Evolutionary conservation across 179 eudicot species (phyloP), one percentile per base, ranked within the genome.

Genomic region (Beta corolliflora): DNA sequence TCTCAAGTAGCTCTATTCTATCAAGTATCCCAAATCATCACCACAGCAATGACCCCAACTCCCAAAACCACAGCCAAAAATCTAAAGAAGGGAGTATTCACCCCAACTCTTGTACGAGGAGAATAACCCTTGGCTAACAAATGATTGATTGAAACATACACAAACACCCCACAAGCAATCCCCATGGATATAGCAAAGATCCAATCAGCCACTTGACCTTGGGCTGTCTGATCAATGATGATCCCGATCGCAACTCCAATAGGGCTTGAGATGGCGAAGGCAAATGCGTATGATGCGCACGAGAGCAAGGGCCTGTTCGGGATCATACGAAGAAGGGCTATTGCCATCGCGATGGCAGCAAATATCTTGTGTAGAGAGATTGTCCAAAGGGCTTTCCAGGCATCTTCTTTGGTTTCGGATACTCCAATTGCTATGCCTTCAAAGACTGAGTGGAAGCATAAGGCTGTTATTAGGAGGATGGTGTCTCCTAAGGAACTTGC

Each of bases 341-440:
- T 93, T 5, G 95, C 91, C 98, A 94, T 93, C 12, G 98, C 97
- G 5, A 94, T 85, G 59, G 98, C 98, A 0, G 98, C 98, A 16
- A 94, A 93, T 53, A 94, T 88, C 82, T 94, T 94, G 93, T 94
- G 98, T 0, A 94, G 89, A 11, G 88, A 88, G 48, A 94, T 88
- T 6, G 97, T 93, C 98, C 98, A 94, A 0, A 94, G 91, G 25
- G 95, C 93, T 79, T 86, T 88, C 98, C 98, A 94, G 2, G 98
- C 97, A 12, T 91, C 93, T 5, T 79, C 73, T 71, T 81, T 56
- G 36, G 97, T 88, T 54, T 91, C 85, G 0, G 98, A 92, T 4
- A 94, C 91, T 10, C 98, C 98, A 12, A 94, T 94, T 0, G 98
- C 97, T 10, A 94, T 93, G 67, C 98, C 98, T 79, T 94, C 95